Base-by-base conservation (phyloP, 225 moss, liverwort and hornwort species). In the Bryum argenteum region DNA sequence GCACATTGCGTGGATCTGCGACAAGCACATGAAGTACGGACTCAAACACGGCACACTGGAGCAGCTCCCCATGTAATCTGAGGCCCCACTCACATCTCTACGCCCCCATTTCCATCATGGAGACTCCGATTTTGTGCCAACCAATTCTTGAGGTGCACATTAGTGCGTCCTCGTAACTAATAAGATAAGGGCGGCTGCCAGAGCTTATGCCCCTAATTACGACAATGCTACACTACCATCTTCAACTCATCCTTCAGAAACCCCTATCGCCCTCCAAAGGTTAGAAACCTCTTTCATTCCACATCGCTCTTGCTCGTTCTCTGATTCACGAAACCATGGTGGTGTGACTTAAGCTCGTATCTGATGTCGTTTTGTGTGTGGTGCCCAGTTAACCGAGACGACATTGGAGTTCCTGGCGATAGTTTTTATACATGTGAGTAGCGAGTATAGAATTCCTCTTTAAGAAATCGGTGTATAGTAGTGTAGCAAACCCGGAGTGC, bases 1-100 rank as follows among this genome's bases (percentile, higher is more conserved):
- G 54, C 63, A 81, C 24, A 53, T 59, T 0, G 78, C 85, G 20
- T 88, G 88, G 88, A 72, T 88, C 28, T 88, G 88, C 20, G 85
- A 88, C 79, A 85, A 88, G 75, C 88, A 88, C 76, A 71, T 75
- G 73, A 82, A 85, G 41, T 82, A 83, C 20, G 85, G 88, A 12
- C 73, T 88, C 50, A 78, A 76, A 39, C 72, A 57, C 51, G 78
- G 80, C 67, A 71, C 71, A 9, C 11, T 88, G 80, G 66, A 87
- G 66, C 17, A 72, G 63, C 65, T 85, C 9, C 59, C 67, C 52
- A 39, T 45, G 44, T 84, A 84, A 54, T 38, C 9, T 51, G 58
- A 19, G 33, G 17, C 18, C 42, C 53, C 26, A n/a, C 21, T 57
- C 33, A 15, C 57, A 56, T 42, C 50, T 11, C 60, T 39, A 20